A percentile compares a stretch with the other conserved stretches of the same genome.
Conservation (phyloP, 2,329 filamentous ascomycete species). For the Botrytis hyacinthi region DNA sequence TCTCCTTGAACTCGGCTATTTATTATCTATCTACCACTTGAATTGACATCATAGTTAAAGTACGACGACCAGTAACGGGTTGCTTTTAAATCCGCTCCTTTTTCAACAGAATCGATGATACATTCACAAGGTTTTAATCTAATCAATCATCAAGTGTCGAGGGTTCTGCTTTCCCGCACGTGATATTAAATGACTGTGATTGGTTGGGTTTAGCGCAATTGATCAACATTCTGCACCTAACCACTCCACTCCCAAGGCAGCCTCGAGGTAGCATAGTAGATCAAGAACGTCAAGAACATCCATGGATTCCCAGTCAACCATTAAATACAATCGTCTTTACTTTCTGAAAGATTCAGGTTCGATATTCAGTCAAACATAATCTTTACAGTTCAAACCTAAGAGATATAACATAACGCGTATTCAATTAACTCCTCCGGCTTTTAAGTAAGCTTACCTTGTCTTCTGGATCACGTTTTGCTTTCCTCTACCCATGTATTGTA, state of each 20-base stretch:
- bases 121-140: not conserved
- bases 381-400: not conserved
- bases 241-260: not conserved
- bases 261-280: not conserved
- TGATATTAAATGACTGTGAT: not conserved
- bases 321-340: not conserved
- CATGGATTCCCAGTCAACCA: not conserved
- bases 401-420: not conserved
- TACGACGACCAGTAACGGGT: not conserved
- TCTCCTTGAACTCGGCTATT: not conserved
- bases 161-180: not conserved
- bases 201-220: not conserved
- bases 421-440: not conserved
- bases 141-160: not conserved
- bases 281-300: not conserved
- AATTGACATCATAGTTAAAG: not conserved
- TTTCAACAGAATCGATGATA: not conserved
- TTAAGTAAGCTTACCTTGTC: not conserved
- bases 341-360: not conserved
- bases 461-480: not conserved
- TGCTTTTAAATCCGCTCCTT: not conserved
- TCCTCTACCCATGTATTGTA: not conserved
- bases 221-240: not conserved
- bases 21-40: not conserved
- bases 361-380: not conserved